Conservation (phyloP, 345 rosid genomes). For the Garcia nutans region DNA sequence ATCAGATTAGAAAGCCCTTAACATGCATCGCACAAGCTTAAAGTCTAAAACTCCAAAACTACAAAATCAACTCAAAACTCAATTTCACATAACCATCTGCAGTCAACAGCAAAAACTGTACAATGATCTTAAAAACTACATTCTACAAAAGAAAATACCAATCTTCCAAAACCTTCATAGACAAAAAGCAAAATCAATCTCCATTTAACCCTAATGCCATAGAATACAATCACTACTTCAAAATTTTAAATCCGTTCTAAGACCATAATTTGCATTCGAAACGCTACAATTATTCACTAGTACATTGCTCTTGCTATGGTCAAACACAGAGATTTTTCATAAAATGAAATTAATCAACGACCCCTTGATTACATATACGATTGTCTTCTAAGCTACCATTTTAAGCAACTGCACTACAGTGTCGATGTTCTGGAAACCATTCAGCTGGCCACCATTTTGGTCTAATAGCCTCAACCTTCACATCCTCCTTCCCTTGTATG, state of each 20-base stretch:
- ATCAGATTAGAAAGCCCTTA: background rate
- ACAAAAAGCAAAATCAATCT: background rate
- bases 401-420: slow-evolving; percentile 40
- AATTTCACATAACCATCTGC: background rate
- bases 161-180: background rate
- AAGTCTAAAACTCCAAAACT: background rate
- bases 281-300: background rate
- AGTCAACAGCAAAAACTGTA: background rate
- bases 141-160: background rate
- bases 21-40: background rate
- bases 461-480: slow-evolving; percentile 59
- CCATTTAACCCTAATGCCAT: background rate
- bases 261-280: too few relatives aligned
- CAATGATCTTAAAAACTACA: background rate
- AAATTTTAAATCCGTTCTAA: too few relatives aligned
- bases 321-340: too few relatives aligned
- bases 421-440: slow-evolving; percentile 56
- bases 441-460: slow-evolving; percentile 87
- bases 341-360: background rate
- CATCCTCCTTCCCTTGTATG: slow-evolving; percentile 49
- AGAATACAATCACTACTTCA: background rate
- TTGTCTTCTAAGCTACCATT: background rate
- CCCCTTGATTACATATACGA: background rate
- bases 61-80: background rate
- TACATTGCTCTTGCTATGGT: background rate